Conservation (phyloP, 257 asterid species). For the Ocimum tenuiflorum region DNA sequence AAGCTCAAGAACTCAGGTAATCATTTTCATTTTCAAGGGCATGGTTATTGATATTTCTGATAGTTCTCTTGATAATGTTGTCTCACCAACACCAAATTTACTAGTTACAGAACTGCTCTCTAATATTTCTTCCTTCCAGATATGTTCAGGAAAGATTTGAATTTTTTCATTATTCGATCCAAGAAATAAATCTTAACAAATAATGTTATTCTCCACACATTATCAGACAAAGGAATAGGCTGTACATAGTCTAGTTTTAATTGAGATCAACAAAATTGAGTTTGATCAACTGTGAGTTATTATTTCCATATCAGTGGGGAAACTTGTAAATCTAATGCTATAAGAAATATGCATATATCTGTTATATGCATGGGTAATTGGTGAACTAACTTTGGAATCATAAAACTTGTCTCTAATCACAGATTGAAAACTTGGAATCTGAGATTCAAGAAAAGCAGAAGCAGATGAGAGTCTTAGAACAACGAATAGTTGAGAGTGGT, state of each 20-base stretch:
- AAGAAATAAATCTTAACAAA: background rate
- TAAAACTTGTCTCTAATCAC: constrained; percentile 7
- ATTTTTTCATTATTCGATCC: too few relatives aligned
- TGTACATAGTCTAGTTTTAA: too few relatives aligned
- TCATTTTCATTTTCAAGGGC: constrained; percentile 3
- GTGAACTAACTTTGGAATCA: constrained; percentile 11
- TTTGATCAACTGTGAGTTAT: background rate
- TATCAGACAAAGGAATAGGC: background rate
- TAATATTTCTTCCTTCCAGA: background rate
- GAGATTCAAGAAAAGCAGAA: constrained; percentile 80
- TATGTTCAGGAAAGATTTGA: background rate
- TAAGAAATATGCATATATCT: background rate
- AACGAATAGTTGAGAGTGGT: constrained; percentile 73
- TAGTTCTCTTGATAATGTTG: background rate
- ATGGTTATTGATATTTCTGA: background rate
- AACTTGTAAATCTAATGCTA: background rate
- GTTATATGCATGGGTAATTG: constrained; percentile 13
- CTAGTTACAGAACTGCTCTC: background rate
- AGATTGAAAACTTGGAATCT: constrained; percentile 77
- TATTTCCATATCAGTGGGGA: background rate
- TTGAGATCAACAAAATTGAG: background rate
- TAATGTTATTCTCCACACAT: background rate
- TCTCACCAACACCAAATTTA: background rate
- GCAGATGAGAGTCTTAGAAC: constrained; percentile 79
- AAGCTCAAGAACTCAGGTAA: constrained; percentile 66